Conservation (phyloP, 2,329 filamentous ascomycete genomes). For the Nannizzia gypsea region DNA sequence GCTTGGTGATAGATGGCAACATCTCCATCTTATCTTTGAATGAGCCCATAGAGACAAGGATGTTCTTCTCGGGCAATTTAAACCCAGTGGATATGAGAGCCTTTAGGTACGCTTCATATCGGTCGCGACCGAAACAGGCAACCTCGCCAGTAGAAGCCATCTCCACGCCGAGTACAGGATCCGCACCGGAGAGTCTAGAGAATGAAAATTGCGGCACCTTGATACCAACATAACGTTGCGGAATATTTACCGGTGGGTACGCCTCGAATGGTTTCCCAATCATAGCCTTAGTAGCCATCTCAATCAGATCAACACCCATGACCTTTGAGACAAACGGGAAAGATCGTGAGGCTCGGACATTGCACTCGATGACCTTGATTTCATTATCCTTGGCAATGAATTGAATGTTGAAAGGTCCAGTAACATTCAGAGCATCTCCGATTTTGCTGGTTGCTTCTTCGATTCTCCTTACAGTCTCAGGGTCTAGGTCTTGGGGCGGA, state of each 20-base stretch:
- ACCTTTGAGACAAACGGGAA: conserved; percentile 99
- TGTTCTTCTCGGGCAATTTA: conserved; percentile 88
- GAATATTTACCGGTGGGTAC: conserved; percentile 67
- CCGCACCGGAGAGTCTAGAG: conserved; percentile 87
- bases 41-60: conserved; percentile 86
- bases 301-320: conserved; percentile 93
- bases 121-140: conserved; percentile 87
- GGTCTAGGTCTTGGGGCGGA: conserved; percentile 83
- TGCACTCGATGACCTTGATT: conserved; percentile 99
- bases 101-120: conserved; percentile 97
- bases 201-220: conserved; percentile 99
- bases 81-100: conserved; percentile 92
- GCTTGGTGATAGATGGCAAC: conserved; percentile 79
- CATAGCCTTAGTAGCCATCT: conserved; percentile 97
- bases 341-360: conserved; percentile 87
- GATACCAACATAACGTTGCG: conserved; percentile 77
- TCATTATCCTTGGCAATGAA: conserved; percentile 99
- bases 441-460: conserved; percentile 95
- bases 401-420: conserved; percentile 96
- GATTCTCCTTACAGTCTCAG: conserved; percentile 78
- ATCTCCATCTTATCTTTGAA: conserved; percentile 98
- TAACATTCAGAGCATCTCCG: conserved; percentile 83
- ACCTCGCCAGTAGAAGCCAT: conserved; percentile 99
- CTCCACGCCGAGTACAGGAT: conserved; percentile 92
- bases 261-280: conserved; percentile 69